Conservation (phyloP, 768 basidiomycete species). For the Trichaptum fuscoviolaceum region DNA sequence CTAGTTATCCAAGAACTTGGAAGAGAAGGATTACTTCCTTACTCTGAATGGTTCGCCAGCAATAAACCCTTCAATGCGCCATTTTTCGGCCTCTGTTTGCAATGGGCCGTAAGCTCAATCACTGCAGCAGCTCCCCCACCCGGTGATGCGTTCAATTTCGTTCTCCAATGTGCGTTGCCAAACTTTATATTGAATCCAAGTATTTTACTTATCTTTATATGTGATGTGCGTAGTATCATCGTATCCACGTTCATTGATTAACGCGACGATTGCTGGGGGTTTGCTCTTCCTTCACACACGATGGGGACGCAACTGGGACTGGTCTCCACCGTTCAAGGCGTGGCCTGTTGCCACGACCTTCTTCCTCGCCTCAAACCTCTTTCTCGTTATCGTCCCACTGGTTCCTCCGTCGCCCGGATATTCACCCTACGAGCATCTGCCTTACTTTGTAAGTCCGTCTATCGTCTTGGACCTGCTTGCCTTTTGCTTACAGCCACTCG, state of each 20-base stretch:
- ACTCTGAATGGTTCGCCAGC: slow-evolving; percentile 19
- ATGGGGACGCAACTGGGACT: slow-evolving; percentile 5
- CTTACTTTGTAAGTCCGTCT: slow-evolving; percentile 13
- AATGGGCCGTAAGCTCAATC: slow-evolving; percentile 17
- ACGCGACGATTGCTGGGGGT: slow-evolving; percentile 16
- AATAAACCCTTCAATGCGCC: slow-evolving; percentile 23
- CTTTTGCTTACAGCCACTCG: background rate
- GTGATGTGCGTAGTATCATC: slow-evolving; percentile 13
- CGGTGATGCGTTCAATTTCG: slow-evolving; percentile 19
- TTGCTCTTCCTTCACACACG: slow-evolving; percentile 13
- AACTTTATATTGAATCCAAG: too few relatives aligned
- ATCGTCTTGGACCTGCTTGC: background rate
- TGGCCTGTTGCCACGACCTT: slow-evolving; percentile 12
- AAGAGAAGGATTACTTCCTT: slow-evolving; percentile 22
- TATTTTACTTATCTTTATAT: background rate
- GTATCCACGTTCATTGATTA: slow-evolving; percentile 20
- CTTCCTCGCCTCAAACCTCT: slow-evolving; percentile 22
- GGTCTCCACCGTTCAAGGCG: slow-evolving; percentile 10
- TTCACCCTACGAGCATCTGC: slow-evolving; percentile 11
- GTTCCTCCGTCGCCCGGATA: slow-evolving; percentile 15
- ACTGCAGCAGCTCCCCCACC: slow-evolving; percentile 19
- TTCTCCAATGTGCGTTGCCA: slow-evolving; percentile 12
- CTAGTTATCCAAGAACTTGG: slow-evolving; percentile 64
- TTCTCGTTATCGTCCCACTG: slow-evolving; percentile 18
- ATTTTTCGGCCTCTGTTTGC: slow-evolving; percentile 16